These are phyloP conservation scores for Microsporum ferrugineum DNA, from an alignment of 2,329 filamentous ascomycete genomes.

Conservation along the genomic window DNA sequence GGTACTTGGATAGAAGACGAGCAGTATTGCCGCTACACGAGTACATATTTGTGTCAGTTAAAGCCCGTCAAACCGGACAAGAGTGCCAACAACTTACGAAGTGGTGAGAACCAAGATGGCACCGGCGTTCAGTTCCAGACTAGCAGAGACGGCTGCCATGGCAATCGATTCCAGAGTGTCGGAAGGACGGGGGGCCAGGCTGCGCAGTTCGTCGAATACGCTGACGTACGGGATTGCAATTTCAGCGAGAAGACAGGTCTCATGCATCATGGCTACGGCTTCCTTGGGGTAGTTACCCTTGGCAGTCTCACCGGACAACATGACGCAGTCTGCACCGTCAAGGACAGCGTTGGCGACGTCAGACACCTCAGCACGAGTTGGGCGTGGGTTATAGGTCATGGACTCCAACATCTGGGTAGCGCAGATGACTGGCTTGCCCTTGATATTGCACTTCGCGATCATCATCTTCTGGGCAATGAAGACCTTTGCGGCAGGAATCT, in stretches of 20 bases:
- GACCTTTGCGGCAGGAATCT: constrained; percentile 96
- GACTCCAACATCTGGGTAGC: constrained; percentile 99
- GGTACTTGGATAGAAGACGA: constrained; percentile 93
- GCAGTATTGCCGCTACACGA: constrained; percentile 67
- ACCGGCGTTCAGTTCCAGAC: constrained; percentile 89
- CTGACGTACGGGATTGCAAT: constrained; percentile 95
- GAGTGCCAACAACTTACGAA: constrained; percentile 42
- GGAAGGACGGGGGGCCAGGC: constrained; percentile 69
- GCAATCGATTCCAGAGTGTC: constrained; percentile 85
- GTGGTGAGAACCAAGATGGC: constrained; percentile 95
- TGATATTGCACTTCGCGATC: constrained; percentile 99
- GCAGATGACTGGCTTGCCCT: constrained; percentile 97
- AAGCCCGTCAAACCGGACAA: constrained; percentile 15
- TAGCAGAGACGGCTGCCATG: constrained; percentile 92
- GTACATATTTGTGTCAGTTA: constrained; percentile 1
- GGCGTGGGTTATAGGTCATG: constrained; percentile 99
- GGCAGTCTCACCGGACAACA: constrained; percentile 98
- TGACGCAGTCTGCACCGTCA: constrained; percentile 97
- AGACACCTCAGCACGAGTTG: constrained; percentile 94
- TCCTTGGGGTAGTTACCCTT: constrained; percentile 92
- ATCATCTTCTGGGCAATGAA: constrained; percentile 99
- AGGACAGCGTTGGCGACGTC: constrained; percentile 97
- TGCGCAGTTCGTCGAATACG: constrained; percentile 90
- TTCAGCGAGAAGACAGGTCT: constrained; percentile 92
- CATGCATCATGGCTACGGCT: constrained; percentile 95